Percentiles rank a stretch among this genome's conserved stretches.
These are phyloP conservation scores for Lodderomyces pseudojiufengensis DNA, from an alignment of 1,139 yeast genomes.

Conservation along the genomic window DNA sequence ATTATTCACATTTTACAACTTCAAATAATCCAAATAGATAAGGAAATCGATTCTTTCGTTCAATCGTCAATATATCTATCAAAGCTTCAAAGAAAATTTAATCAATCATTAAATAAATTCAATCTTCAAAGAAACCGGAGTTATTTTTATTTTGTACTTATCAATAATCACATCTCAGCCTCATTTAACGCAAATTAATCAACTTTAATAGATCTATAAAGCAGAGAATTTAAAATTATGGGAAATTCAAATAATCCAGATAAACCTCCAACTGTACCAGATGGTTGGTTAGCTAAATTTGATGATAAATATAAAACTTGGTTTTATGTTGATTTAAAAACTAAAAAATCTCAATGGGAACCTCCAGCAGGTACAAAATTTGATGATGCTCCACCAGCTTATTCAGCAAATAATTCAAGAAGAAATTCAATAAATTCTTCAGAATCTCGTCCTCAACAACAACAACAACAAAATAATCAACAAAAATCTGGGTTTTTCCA, in stretches of 20 bases:
- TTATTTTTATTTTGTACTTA: too few species aligned
- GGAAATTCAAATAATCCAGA: conserved; percentile 22
- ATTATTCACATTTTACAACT: too few species aligned
- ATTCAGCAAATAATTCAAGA: conserved; percentile 18
- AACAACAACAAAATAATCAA: conserved; percentile 5
- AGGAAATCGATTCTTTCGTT: too few species aligned
- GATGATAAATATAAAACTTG: conserved; percentile 77
- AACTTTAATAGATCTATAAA: too few species aligned
- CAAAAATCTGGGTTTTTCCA: conserved; percentile 14
- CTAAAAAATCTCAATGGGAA: conserved; percentile 91
- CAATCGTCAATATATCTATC: too few species aligned
- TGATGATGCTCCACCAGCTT: conserved; percentile 33
- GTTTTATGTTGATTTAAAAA: conserved; percentile 68
- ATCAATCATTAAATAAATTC: too few species aligned
- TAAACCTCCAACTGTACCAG: conserved; percentile 55
- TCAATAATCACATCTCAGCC: too few species aligned
- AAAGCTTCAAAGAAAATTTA: too few species aligned
- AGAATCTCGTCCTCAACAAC: conserved; percentile 7
- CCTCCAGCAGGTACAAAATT: conserved; percentile 62
- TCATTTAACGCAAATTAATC: too few species aligned
- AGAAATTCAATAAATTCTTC: conserved; percentile 7
- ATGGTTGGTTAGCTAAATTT: conserved; percentile 85
- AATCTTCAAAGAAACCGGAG: too few species aligned
- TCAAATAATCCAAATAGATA: too few species aligned
- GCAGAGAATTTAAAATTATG: conserved; percentile 6